Evolutionary conservation across 352 stramenopile genomes (phyloP).

Genomic region (Globisporangium rhizosaccharum): DNA sequence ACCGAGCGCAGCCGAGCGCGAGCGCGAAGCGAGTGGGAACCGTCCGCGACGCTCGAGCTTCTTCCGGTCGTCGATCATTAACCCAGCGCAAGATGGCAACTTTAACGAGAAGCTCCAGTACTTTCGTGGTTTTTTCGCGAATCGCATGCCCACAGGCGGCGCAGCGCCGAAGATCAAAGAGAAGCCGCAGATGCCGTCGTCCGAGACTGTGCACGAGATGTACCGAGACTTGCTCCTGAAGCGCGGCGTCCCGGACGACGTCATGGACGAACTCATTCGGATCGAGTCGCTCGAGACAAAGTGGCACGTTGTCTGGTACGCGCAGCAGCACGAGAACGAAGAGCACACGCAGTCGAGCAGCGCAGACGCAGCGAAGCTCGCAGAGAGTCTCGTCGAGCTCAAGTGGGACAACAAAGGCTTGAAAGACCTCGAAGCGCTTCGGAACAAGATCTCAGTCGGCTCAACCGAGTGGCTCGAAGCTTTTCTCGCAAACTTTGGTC

Average conservation of each 20-base stretch:
- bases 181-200: conserved; percentile 48
- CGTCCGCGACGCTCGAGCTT: conserved; percentile 65
- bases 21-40: conserved; percentile 15
- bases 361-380: conserved; percentile 54
- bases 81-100: conserved; percentile 61
- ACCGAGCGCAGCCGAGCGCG: conserved; percentile 23
- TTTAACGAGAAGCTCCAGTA: conserved; percentile 87
- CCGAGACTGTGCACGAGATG: conserved; percentile 83
- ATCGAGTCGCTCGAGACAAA: conserved; percentile 84
- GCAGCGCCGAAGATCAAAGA: conserved; percentile 63
- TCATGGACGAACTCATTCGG: conserved; percentile 79
- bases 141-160: conserved; percentile 68
- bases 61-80: conserved; percentile 66
- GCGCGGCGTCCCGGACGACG: conserved; percentile 73
- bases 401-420: conserved; percentile 82
- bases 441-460: conserved; percentile 59
- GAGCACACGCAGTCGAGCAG: conserved; percentile 53
- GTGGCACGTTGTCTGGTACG: conserved; percentile 83
- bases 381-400: conserved; percentile 72
- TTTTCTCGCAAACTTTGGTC: conserved; percentile 66
- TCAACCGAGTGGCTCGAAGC: conserved; percentile 76
- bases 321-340: conserved; percentile 76
- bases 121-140: conserved; percentile 81
- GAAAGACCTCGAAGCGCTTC: conserved; percentile 64
- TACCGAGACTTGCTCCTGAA: conserved; percentile 77